A percentile compares a stretch with the other conserved stretches of the same genome.
phyloP scores from a whole-genome alignment of 441 rosid genomes.

The Geranium incanum region DNA sequence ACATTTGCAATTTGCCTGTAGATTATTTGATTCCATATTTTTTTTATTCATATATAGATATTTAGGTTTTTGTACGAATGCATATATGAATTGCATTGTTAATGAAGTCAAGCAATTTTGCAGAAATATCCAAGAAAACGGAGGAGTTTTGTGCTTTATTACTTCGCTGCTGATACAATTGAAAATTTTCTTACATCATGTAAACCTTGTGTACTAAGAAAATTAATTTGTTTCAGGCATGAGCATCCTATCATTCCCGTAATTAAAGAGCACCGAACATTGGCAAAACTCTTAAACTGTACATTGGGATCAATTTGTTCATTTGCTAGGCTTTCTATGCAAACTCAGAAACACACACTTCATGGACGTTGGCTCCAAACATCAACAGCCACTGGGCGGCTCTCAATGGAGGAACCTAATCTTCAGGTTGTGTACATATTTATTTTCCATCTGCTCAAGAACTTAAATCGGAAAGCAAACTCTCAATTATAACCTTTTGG shows the following conservation, averaged over 20 bases:
- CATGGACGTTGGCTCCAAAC: constrained; percentile 98
- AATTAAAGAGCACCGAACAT: constrained; percentile 82
- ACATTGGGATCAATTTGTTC: constrained; percentile 91
- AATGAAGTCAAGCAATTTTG: neutral
- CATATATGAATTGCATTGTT: neutral
- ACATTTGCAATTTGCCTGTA: neutral
- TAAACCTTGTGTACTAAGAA: constrained; percentile 9
- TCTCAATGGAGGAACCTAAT: constrained; percentile 90
- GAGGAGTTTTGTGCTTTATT: neutral
- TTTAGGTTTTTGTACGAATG: neutral
- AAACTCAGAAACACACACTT: constrained; percentile 63
- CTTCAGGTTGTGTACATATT: constrained; percentile 62
- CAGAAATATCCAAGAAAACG: neutral
- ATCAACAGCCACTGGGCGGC: constrained; percentile 92
- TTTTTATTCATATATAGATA: neutral
- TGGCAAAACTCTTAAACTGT: constrained; percentile 83
- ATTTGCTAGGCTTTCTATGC: constrained; percentile 58
- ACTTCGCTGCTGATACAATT: neutral
- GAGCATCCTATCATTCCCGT: constrained; percentile 87
- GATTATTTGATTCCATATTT: neutral
- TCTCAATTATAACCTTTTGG: constrained; percentile 21
- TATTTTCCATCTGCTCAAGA: constrained; percentile 7
- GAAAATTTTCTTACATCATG: neutral
- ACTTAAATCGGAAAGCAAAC: constrained; percentile 13
- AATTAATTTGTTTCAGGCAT: constrained; percentile 49